Percentiles rank a stretch among this genome's conserved stretches.
Conservation (phyloP, 2,329 filamentous ascomycete species). For the Xylaria multiplex region DNA sequence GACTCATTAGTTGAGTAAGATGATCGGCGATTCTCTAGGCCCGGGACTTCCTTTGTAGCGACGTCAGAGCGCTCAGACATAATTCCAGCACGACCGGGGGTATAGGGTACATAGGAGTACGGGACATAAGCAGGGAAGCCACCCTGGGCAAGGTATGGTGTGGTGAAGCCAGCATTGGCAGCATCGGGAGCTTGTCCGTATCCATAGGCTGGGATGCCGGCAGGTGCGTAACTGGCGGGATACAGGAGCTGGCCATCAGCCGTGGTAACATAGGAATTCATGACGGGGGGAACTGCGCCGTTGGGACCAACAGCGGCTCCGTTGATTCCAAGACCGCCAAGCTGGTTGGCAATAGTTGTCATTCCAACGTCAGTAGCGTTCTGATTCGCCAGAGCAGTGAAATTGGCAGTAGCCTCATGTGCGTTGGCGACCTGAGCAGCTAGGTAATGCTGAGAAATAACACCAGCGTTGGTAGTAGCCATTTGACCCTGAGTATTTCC, state of each 20-base stretch:
- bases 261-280: constrained; percentile 47
- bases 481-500: constrained; percentile 40
- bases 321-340: constrained; percentile 51
- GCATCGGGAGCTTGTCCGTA: constrained; percentile 42
- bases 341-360: constrained; percentile 45
- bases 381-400: constrained; percentile 37
- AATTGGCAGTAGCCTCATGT: constrained; percentile 39
- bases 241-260: constrained; percentile 49
- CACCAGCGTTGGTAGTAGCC: constrained; percentile 37
- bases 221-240: constrained; percentile 38
- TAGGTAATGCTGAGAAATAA: constrained; percentile 41
- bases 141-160: constrained; percentile 51
- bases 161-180: constrained; percentile 47
- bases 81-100: constrained; percentile 60
- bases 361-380: constrained; percentile 42
- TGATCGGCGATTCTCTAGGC: constrained; percentile 71
- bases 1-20: constrained; percentile 76
- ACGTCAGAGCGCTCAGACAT: constrained; percentile 59
- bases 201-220: constrained; percentile 42
- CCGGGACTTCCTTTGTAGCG: constrained; percentile 65
- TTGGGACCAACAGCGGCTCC: constrained; percentile 40
- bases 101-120: constrained; percentile 60
- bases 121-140: constrained; percentile 50
- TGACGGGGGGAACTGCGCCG: constrained; percentile 46
- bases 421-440: constrained; percentile 38